Conservation (phyloP, 2,329 filamentous ascomycete species). For the Alternaria tenuissima region DNA sequence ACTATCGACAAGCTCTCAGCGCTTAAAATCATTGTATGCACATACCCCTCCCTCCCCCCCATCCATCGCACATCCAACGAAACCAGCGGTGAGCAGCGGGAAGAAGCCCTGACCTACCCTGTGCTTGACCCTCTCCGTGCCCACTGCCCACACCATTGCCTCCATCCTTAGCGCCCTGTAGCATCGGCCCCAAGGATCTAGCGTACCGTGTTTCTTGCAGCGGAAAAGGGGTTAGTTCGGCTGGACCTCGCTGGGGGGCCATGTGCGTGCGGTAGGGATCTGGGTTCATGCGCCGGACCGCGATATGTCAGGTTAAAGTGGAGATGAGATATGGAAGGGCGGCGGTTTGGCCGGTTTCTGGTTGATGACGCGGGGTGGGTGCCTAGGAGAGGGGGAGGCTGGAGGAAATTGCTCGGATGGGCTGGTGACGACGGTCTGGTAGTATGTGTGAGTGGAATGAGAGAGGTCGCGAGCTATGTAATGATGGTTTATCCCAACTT, state of each 20-base stretch:
- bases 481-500: background rate
- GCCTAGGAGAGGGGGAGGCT: background rate
- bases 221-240: constrained; percentile 11
- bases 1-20: background rate
- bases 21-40: background rate
- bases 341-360: constrained; percentile 4
- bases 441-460: background rate
- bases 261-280: constrained; percentile 1
- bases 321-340: background rate
- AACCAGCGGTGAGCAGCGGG: constrained; percentile 7
- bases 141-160: constrained; percentile 2
- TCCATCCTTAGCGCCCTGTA: background rate
- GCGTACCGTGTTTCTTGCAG: constrained; percentile 15
- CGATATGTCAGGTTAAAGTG: constrained; percentile 6
- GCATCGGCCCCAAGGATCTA: constrained; percentile 6
- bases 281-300: constrained; percentile 8
- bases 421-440: background rate
- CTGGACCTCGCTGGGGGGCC: constrained; percentile 4
- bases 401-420: background rate
- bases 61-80: background rate
- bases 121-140: constrained; percentile 6
- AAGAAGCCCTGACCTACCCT: background rate
- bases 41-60: background rate
- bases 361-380: constrained; percentile 1
- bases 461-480: background rate